Base-by-base conservation (phyloP, 164 flowering plant genomes). In the Magnolia sinica region DNA sequence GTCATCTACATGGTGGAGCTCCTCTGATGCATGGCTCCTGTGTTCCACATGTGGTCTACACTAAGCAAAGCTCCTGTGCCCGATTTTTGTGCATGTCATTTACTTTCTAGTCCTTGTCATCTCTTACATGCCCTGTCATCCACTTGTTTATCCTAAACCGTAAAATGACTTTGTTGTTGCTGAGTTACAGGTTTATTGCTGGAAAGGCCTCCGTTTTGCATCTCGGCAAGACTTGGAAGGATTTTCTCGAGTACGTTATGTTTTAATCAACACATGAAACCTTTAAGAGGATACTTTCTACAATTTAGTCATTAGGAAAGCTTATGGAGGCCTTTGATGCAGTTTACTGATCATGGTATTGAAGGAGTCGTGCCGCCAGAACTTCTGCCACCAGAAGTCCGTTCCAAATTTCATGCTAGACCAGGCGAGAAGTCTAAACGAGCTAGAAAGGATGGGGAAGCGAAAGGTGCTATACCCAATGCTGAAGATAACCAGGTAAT, bases 171-270 rank as follows among this genome's bases (percentile, higher is more conserved):
- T 70, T 50, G 50, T 50, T 79, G 29, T 58, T 20, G 64, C 70
- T 67, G 6, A 58, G 16, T 23, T 83, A 76, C 90, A 96, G 99
- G 99, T 96, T 51, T 96, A 94, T 79, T 96, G 99, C 85, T 96
- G 99, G 99, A 96, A 94, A 86, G 99, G 98, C 73, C 91, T 96
- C 19, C 85, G 98, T 20, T 89, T 91, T 85, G 88, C 99, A 64
- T 97, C 99, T 82, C 88, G 98, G 31, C 98, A 96, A 81, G 99
- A 96, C 85, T 86, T 96, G 89, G 99, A 96, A 72, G 99, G 98
- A 52, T 96, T 96, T 86, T 96, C 99, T 63, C 87, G 91, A 79
- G 98, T 94, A 88, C 74, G 64, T 50, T 66, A 74, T 79, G 24
- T 51, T 75, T 14, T 1, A 24, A 50, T 52, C 69, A 29, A 75